Base-by-base conservation (phyloP, 495 filamentous ascomycete species). In the Xylaria grammica region DNA sequence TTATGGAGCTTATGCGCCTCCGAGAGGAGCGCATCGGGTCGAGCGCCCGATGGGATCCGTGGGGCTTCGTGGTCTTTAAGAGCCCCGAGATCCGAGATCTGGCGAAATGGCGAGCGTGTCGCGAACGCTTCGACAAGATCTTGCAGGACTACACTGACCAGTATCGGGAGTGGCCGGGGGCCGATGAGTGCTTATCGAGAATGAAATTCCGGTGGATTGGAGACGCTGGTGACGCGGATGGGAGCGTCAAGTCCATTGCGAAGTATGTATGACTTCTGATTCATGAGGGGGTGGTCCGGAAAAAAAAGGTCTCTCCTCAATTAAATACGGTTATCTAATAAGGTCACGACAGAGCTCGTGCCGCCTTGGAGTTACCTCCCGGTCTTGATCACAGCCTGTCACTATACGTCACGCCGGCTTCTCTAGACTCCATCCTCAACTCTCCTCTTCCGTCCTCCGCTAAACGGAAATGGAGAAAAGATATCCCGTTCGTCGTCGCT, bases 1-100 rank as follows among this genome's bases (percentile, higher is more conserved):
- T 48, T 17, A 59, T 59, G 42, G 40, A 32, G 40, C 17, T 48
- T 17, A 48, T 59, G 44, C 56, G 40, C 10, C 22, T 59, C 27
- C 44, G 56, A 20, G 56, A 59, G 40, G 26, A 59, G 42, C 26
- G 40, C 7, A 29, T 48, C 10, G 56, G 56, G n/a, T 10, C 52
- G 20, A 55, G 34, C 22, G 44, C 40, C 1, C 56, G 27, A 10
- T 59, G 56, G 56, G 17, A 48, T 26, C 56, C 56, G 1, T 59
- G 56, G 56, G 56, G 56, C 20, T 59, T 48, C 24, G 56, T 59
- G n/a, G 56, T 48, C 17, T 59, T 45, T 40, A 59, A 59, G 42
- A 59, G 56, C 4, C 56, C 56, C 5, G 13, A 59, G 42, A 59
- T 59, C 9, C 26, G 46, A 11, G 30, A 48, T 13, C 17, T 46